phyloP scores from a whole-genome alignment of 2,329 filamentous ascomycete species.

The Sporothrix brunneoviolacea region DNA sequence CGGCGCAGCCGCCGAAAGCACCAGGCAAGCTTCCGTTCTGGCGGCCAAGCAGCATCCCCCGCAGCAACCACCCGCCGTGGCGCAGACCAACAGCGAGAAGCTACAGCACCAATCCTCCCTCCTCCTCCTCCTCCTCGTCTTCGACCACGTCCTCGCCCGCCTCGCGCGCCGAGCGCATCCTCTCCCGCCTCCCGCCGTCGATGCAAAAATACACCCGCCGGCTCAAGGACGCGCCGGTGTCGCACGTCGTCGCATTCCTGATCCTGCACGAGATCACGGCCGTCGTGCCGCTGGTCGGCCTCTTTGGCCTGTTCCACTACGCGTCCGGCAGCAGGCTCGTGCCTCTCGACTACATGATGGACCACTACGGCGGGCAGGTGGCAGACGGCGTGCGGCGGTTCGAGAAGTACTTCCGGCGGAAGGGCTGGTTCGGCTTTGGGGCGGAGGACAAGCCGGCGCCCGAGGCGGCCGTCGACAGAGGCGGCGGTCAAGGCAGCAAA shows the following conservation, averaged over 20 bases:
- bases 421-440: constrained; percentile 70
- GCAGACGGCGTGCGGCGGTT: constrained; percentile 65
- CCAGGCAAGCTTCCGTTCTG: no score
- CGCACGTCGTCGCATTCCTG: constrained; percentile 79
- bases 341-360: constrained; percentile 49
- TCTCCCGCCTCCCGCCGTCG: constrained; percentile 54
- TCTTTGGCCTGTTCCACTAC: constrained; percentile 76
- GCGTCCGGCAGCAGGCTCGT: constrained; percentile 51
- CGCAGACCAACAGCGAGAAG: no score
- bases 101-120: no score
- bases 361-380: constrained; percentile 44
- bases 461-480: constrained; percentile 22
- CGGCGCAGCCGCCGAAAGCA: no score
- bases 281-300: constrained; percentile 66
- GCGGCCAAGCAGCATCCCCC: no score
- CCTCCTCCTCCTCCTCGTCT: no score
- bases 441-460: constrained; percentile 26
- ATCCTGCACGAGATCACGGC: constrained; percentile 90
- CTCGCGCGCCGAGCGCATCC: constrained; percentile 38
- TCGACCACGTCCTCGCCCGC: no score
- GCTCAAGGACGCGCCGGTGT: constrained; percentile 69
- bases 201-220: constrained; percentile 63
- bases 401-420: constrained; percentile 67
- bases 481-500: constrained; percentile 9
- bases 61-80: no score